phyloP scores from a whole-genome alignment of 169 alveolate genomes.

The Eimeria sp. region DNA sequence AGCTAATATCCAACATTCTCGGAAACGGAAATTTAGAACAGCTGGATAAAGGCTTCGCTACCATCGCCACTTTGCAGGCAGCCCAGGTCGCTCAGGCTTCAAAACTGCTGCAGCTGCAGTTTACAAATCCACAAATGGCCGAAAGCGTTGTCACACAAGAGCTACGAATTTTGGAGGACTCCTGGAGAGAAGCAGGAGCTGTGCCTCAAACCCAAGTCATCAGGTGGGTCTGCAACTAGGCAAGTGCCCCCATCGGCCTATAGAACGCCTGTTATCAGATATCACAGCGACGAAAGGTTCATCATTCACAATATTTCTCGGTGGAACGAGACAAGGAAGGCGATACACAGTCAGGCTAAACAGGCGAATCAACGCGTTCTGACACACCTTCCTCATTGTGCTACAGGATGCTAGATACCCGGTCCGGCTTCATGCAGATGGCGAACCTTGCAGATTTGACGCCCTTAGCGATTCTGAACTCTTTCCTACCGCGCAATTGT shows the following conservation, averaged over 20 bases:
- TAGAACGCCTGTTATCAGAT: not conserved
- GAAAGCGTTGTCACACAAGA: conserved; percentile 61
- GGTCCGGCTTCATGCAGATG: conserved; percentile 28
- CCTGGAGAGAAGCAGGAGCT: conserved; percentile 44
- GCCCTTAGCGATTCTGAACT: conserved; percentile 5
- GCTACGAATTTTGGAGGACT: not conserved
- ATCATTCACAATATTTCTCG: not conserved
- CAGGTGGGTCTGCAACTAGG: conserved; percentile 5
- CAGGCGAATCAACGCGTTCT: not conserved
- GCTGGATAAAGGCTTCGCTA: conserved; percentile 21
- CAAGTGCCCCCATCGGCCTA: not conserved
- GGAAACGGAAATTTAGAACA: conserved; percentile 38
- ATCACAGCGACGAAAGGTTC: not conserved
- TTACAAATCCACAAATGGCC: conserved; percentile 14
- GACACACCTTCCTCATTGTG: not conserved
- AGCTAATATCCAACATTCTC: conserved; percentile 3
- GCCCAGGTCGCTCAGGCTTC: conserved; percentile 47
- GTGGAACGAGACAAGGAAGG: not conserved
- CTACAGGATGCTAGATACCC: conserved; percentile 49
- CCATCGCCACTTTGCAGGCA: conserved; percentile 65
- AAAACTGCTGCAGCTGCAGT: conserved; percentile 56
- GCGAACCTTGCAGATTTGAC: conserved; percentile 36
- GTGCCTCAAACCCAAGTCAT: conserved; percentile 30
- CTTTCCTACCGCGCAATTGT: conserved; percentile 36
- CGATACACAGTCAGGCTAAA: not conserved